Evolutionary conservation across 148 eudicot species (phyloP), one percentile per base, ranked within the genome.

Genomic region (Spergularia marina): DNA sequence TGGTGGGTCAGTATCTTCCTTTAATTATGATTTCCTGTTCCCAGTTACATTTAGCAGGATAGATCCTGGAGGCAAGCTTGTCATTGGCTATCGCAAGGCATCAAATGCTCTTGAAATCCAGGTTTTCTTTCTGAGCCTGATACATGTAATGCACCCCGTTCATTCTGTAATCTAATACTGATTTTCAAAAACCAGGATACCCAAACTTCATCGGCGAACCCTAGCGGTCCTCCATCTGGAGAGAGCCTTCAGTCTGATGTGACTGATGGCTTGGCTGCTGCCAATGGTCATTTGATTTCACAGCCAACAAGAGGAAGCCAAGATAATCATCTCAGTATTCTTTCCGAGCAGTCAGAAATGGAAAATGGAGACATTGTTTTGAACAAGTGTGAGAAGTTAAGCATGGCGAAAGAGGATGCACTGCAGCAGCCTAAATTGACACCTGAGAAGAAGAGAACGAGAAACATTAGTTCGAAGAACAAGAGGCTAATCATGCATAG

Each of bases 41-140:
- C 23, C 72, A 93, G 99, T 95, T 80, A 92, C 82, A 52, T 95
- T 95, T 86, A 95, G 99, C 78, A 83, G 94, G 73, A 88, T 84
- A 73, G 97, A 92, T 83, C 99, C 99, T 69, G 97, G 91, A 72
- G 92, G 91, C 60, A 89, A 88, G 76, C 94, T 95, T 77, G 92
- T 95, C 71, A 95, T 95, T 44, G 99, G 97, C 44, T 89, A 82
- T 77, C 96, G 97, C 30, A 95, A 86, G 86, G 87, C 99, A 58
- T 76, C 89, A 74, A 85, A 67, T 81, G 74, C 81, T 80, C 69
- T 53, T 49, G 94, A 95, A 70, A 40, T 72, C 65, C 94, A 90
- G 99, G 99, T 95, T 41, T 13, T 72, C 13, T 77, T 6, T 75
- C 54, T 62, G 67, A 18, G 54, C 52, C 14, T 58, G 40, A 53